Base-by-base conservation (phyloP, 331 rosid species). In the Rosa hybrid region DNA sequence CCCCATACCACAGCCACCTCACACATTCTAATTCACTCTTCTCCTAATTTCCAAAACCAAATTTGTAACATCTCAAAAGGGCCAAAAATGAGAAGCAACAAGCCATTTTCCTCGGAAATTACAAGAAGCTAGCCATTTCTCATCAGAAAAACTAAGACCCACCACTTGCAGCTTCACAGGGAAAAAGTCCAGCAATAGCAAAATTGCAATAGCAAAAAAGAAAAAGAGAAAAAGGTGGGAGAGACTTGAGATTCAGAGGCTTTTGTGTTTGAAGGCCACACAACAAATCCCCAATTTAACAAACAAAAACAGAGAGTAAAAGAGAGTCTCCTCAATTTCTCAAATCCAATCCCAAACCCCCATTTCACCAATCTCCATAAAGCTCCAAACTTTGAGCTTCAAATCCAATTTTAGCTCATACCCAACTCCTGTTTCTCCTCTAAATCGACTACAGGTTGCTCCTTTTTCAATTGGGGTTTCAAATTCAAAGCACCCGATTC, bases 201-300 rank as follows among this genome's bases (percentile, higher is more conserved):
- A 77, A 68, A 10, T 68, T 38, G 51, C 80, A 34, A 65, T 77
- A 34, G 39, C 17, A 49, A n/a, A 34, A 53, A 38, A 41, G 59
- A 56, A 9, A 18, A 46, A 4, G 74, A 77, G 81, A 49, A 77
- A 77, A 77, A n/a, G 67, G 81, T 50, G 81, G 71, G 74, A 16
- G 72, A 14, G 81, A 50, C 42, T 18, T 67, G 60, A 11, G 62
- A 77, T 7, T 68, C 50, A 13, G 27, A 60, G 79, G 79, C 41
- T 7, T 18, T 50, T 38, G 74, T 67, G 53, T 67, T 65, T 68
- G 65, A 49, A 77, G 0, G 62, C 74, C 81, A 77, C 74, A 77
- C 73, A 77, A 34, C n/a, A 77, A 77, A 46, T 71, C 73, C 72
- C 51, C 80, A 49, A 46, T 77, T 77, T 12, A 77, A 77, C 80